These are phyloP conservation scores for Tuber magnatum DNA, from an alignment of 495 filamentous ascomycete species.

Conservation along the genomic window DNA sequence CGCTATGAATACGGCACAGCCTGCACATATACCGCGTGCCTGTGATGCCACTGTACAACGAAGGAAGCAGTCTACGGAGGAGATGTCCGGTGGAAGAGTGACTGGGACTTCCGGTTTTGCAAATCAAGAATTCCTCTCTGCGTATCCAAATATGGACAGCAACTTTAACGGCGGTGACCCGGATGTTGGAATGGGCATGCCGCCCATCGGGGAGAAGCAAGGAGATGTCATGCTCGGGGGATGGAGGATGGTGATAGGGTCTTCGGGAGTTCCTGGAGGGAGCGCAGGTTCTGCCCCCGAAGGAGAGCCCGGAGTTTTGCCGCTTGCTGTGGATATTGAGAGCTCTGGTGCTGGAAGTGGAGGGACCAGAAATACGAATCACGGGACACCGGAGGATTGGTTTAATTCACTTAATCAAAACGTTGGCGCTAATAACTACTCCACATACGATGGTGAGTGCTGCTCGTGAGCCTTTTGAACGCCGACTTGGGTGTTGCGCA, in stretches of 20 bases:
- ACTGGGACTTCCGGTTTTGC: background rate
- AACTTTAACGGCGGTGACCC: conserved; percentile 19
- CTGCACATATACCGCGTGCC: conserved; percentile 17
- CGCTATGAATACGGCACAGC: conserved; percentile 25
- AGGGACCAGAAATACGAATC: conserved; percentile 16
- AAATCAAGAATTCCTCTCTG: background rate
- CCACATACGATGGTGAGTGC: conserved; percentile 37
- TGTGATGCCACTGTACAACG: background rate
- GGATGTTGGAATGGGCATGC: conserved; percentile 11
- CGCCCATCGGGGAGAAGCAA: conserved; percentile 5
- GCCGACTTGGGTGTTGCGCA: background rate
- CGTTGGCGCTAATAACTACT: conserved; percentile 37
- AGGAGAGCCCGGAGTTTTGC: conserved; percentile 23
- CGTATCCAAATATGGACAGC: conserved; percentile 13
- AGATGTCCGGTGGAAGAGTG: background rate
- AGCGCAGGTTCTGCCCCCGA: conserved; percentile 27
- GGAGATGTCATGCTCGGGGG: conserved; percentile 18
- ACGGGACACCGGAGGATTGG: conserved; percentile 38
- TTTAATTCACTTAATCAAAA: conserved; percentile 38
- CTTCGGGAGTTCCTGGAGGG: conserved; percentile 16
- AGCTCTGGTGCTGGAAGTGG: conserved; percentile 24
- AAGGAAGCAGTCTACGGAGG: background rate
- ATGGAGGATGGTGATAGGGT: conserved; percentile 19
- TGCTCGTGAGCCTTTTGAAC: background rate
- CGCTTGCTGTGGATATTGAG: conserved; percentile 28